Evolutionary conservation across 2,329 filamentous ascomycete species (phyloP), one percentile per base, ranked within the genome.

Genomic region (Neofusicoccum laricinum): DNA sequence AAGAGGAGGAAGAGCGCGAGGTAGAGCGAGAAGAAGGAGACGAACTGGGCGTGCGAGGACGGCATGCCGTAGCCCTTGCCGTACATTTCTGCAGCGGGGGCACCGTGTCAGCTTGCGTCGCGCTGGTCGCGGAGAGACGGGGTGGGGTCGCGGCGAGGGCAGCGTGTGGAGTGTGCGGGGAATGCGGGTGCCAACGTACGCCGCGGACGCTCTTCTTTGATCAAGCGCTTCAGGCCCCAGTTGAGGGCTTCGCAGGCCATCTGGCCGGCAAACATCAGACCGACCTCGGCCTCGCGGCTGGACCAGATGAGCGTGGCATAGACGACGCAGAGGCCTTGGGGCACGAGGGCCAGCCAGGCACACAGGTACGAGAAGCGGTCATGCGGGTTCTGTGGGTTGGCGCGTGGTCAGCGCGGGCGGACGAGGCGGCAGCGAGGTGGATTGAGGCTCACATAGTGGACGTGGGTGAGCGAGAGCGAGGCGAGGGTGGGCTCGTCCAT

Each of bases 61-160:
- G 95, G 95, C 96, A 99, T 99, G 71, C 95, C 96, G 75, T 99
- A 99, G 68, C 95, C 95, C 77, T 96, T 96, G 64, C 92, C 86
- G 73, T 93, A 88, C 82, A 89, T 87, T 77, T 86, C 86, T 88
- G 69, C 25, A 1, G 1, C 7, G 25, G 5, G 5, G 25, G 1
- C 4, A 25, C 25, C 25, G 25, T 30, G 25, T 30, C 7, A 30
- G 25, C 25, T 7, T 0, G 25, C 5, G 5, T 7, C 25, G 25
- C 25, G 25, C 25, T 30, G 5, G 1, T 4, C 4, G 25, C 7
- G 4, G 25, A 30, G 25, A 1, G 5, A 30, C 5, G 1, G 59
- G 17, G 17, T 46, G 51, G 14, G 45, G 71, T 45, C 69, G 67
- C 53, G 25, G 67, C 49, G 32, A 10, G 25, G 17, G n/a, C 25